Base-by-base conservation (phyloP, 169 alveolate species). In the Eimeria praecox region DNA sequence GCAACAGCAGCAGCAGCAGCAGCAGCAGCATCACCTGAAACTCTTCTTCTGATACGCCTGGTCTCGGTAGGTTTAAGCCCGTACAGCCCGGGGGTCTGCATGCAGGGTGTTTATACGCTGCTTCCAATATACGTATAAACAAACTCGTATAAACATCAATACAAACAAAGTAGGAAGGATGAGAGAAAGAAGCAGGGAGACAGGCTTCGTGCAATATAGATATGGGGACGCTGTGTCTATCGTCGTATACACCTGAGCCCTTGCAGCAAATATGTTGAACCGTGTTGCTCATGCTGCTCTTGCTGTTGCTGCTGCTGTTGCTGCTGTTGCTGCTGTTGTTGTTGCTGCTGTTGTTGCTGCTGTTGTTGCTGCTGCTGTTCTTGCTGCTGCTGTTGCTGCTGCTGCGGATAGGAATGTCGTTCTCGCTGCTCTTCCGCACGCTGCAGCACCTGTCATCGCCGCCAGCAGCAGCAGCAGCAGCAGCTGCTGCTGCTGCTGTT, bases 1-100 rank as follows among this genome's bases (percentile, higher is more conserved):
- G 64, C 56, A 78, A 33, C 52, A 40, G 64, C 89, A 38, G 42
- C 89, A n/a, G 89, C 52, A 38, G n/a, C 66, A 38, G 71, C n/a
- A 59, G 69, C 30, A 59, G 69, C 2, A 59, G 69, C 30, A 22
- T 9, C 22, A 59, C 95, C 95, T 92, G 95, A 77, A 92, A 92
- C 56, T 92, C 91, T 2, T 56, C 91, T 49, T 92, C 95, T 66
- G 85, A 77, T 18, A 92, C 73, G 5, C 95, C 95, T 20, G 95
- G 95, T 16, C 91, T 30, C 24, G 86, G 87, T 38, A 85, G 92
- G 33, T 92, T 85, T 0, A 92, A 71, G 46, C 95, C 95, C 30
- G 87, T 77, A 46, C 95, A 92, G 42, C 95, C 95, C 9, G 95
- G 95, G 44, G 95, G 95, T 20, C 95, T 75, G 95, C 95, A 92